These are phyloP conservation scores for Aaosphaeria pasadenensis DNA, from an alignment of 2,329 filamentous ascomycete species.

Conservation along the genomic window DNA sequence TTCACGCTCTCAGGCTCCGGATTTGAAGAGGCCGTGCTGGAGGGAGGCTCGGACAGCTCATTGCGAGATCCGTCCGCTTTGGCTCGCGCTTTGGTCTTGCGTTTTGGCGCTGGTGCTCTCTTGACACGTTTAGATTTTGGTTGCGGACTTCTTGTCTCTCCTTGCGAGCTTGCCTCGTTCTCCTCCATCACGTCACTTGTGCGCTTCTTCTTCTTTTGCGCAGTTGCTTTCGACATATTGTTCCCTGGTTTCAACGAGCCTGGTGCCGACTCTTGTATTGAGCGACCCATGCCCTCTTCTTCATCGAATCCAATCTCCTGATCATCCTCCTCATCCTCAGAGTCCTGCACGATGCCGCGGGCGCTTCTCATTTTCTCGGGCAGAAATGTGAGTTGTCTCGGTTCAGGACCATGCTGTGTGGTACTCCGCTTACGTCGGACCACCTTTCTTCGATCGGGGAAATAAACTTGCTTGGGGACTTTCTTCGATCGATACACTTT, in stretches of 20 bases:
- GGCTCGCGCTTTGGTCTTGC: neutral
- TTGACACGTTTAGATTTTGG: slow-evolving; percentile 18
- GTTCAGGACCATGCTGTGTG: slow-evolving; percentile 13
- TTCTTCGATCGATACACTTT: slow-evolving; percentile 33
- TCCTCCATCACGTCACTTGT: slow-evolving; percentile 1
- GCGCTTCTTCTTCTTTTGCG: slow-evolving; percentile 4
- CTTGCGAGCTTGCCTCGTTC: slow-evolving; percentile 1
- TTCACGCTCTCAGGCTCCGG: neutral
- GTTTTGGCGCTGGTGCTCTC: neutral
- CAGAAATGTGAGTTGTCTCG: slow-evolving; percentile 25
- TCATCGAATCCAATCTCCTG: slow-evolving; percentile 6
- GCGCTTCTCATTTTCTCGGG: slow-evolving; percentile 23
- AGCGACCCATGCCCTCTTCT: slow-evolving; percentile 5
- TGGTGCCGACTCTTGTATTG: neutral
- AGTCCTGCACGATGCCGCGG: slow-evolving; percentile 4
- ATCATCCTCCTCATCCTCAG: slow-evolving; percentile 11
- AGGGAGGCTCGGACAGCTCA: neutral
- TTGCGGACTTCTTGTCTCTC: neutral
- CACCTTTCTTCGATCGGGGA: slow-evolving; percentile 25
- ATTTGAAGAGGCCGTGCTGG: neutral
- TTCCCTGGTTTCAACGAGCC: no score
- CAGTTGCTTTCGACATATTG: neutral
- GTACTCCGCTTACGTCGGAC: slow-evolving; percentile 18
- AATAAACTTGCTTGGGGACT: slow-evolving; percentile 23
- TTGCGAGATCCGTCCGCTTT: neutral